Evolutionary conservation across 108 stramenopile genomes (phyloP).

Genomic region (Fragilariopsis cylindrus): DNA sequence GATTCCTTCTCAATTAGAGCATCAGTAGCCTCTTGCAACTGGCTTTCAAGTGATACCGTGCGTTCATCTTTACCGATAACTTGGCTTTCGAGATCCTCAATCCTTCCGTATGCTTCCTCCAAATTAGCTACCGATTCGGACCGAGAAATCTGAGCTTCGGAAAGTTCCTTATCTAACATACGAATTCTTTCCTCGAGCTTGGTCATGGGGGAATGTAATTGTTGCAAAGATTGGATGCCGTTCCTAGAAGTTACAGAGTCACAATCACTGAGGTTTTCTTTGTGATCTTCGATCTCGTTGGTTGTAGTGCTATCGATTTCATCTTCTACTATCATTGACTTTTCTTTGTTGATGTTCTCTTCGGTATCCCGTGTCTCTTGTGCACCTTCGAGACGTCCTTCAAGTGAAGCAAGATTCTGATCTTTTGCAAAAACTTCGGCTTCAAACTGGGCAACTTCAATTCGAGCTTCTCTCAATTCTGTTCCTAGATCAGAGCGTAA

Average conservation of each 20-base stretch:
- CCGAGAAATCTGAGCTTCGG: background rate
- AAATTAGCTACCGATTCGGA: conserved; percentile 9
- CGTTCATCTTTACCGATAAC: background rate
- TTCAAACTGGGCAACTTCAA: conserved; percentile 13
- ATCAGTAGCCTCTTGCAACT: conserved; percentile 3
- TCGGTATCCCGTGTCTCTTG: background rate
- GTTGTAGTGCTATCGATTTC: background rate
- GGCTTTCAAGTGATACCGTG: background rate
- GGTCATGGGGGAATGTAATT: too few species aligned
- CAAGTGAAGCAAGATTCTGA: conserved; percentile 15
- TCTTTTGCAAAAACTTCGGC: conserved; percentile 21
- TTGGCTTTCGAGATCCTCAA: conserved; percentile 3
- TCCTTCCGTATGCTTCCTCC: background rate
- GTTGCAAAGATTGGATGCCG: too few species aligned
- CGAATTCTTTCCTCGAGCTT: background rate
- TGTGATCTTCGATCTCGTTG: background rate
- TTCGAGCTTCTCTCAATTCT: conserved; percentile 17
- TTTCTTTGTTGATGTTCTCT: background rate
- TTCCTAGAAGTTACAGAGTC: too few species aligned
- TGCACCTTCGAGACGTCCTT: conserved; percentile 6
- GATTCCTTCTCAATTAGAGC: conserved; percentile 1
- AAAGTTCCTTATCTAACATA: conserved; percentile 8
- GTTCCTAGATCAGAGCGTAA: background rate
- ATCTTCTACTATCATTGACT: background rate
- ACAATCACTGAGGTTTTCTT: background rate